These are phyloP conservation scores for Phytophthora litchii DNA, from an alignment of 352 stramenopile species.

Conservation along the genomic window DNA sequence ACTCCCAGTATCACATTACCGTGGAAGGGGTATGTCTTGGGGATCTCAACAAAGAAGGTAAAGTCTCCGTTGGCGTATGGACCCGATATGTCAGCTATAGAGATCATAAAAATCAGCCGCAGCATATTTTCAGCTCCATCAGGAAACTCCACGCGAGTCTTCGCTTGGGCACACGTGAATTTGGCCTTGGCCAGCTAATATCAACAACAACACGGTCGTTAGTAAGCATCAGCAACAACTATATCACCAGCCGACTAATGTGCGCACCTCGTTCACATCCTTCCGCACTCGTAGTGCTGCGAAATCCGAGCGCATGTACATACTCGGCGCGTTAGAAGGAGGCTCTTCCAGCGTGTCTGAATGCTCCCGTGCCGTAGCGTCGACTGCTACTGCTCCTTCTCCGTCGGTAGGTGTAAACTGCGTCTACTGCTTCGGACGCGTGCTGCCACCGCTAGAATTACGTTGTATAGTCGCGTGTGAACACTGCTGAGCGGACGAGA, in stretches of 20 bases:
- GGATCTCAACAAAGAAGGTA: conserved; percentile 87
- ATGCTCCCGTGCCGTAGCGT: not conserved
- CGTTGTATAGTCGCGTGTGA: not conserved
- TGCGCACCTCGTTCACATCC: conserved; percentile 81
- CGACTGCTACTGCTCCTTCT: not conserved
- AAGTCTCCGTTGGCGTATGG: conserved; percentile 89
- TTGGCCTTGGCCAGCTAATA: conserved; percentile 79
- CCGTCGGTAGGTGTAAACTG: not conserved
- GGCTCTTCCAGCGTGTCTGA: conserved; percentile 11
- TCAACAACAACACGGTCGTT: conserved; percentile 10
- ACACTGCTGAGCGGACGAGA: not conserved
- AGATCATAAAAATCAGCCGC: conserved; percentile 80
- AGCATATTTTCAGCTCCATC: conserved; percentile 86
- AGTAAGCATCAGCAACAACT: conserved; percentile 10
- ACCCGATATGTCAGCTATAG: conserved; percentile 68
- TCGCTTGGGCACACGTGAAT: conserved; percentile 78
- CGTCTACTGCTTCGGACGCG: not conserved
- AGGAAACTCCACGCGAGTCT: conserved; percentile 83
- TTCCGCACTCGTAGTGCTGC: conserved; percentile 82
- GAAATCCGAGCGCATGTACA: conserved; percentile 83
- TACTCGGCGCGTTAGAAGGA: conserved; percentile 23
- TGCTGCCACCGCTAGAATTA: conserved; percentile 1
- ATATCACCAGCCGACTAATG: not conserved
- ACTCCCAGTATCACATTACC: conserved; percentile 32
- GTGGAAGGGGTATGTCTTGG: conserved; percentile 88